Evolutionary conservation across 1,139 yeast species (phyloP), one percentile per base, ranked within the genome.

Genomic region (Yamadazyma aaseri): DNA sequence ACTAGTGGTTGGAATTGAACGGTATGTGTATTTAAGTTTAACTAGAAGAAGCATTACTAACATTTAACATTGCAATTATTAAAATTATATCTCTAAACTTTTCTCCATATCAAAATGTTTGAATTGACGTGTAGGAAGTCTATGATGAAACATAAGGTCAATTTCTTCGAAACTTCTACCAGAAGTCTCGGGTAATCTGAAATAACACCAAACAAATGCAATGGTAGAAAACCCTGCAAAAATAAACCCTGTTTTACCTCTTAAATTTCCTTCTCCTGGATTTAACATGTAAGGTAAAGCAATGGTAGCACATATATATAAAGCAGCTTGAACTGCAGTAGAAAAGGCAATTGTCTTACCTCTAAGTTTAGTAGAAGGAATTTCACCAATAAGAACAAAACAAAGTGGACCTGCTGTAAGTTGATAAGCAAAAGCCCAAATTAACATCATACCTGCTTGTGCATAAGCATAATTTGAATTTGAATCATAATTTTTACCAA

Each of bases 181-280:
- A 21, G 42, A 44, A n/a, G 55, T 45, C 35, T 52, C 57, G 3
- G 57, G 56, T 21, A 52, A 37, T 23, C 52, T 38, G 36, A 42
- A 49, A 33, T 22, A 49, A 8, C 44, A 36, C 56, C 55, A 52
- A 5, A 49, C 33, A 5, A 44, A 30, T 2, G 50, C 47, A 31
- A 72, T 53, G 1, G 71, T 79, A 11, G 72, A 76, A 12, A 14
- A 13, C 6, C 17, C 27, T 13, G 17, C 16, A 56, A 56, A 53
- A 4, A 53, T 45, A 27, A 51, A 50, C 2, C 48, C 56, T 12
- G 55, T 48, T 31, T 45, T 47, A 6, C 56, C 58, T 28, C 40
- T 51, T 27, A 51, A 41, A 29, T 53, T 44, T 5, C 44, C 44
- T 5, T 45, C 33, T 5, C 40, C 40, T 3, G 58, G 56, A 29